These are phyloP conservation scores for Leishmania guyanensis DNA, from an alignment of 208 protist genomes.

Conservation along the genomic window DNA sequence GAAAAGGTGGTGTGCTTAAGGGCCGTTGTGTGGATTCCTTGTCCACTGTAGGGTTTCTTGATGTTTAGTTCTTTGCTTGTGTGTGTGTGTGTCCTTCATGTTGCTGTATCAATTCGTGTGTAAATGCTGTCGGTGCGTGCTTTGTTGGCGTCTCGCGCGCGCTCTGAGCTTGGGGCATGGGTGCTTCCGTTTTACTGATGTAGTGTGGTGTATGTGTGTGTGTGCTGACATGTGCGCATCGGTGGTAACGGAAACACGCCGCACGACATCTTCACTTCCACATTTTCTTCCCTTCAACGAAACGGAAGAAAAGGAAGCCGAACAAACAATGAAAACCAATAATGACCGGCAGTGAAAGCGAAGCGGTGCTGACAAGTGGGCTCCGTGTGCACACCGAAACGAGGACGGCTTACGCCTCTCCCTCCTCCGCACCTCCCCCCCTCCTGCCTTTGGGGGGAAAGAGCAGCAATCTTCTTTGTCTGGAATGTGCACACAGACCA, in stretches of 20 bases:
- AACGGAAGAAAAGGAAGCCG: neutral
- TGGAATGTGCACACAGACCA: neutral
- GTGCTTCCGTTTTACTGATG: neutral
- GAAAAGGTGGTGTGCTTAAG: neutral
- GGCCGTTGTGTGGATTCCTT: neutral
- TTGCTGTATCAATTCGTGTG: neutral
- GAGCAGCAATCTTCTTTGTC: neutral
- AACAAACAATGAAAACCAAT: neutral
- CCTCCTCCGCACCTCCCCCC: neutral
- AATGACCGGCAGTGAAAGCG: neutral
- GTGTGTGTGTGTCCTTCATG: neutral
- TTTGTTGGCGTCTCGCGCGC: neutral
- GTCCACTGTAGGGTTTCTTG: neutral
- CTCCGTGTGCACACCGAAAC: neutral
- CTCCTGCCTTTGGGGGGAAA: neutral
- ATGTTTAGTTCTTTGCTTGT: constrained; percentile 3
- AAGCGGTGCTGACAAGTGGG: neutral
- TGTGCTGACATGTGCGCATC: neutral
- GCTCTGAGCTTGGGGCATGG: no score
- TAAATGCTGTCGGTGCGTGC: constrained; percentile 1
- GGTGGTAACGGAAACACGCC: neutral
- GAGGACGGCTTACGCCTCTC: neutral
- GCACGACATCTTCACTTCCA: neutral
- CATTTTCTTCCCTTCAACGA: neutral
- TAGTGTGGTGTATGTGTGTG: neutral